These are phyloP conservation scores for Solanum piurae DNA, from an alignment of 257 asterid genomes.

Conservation along the genomic window DNA sequence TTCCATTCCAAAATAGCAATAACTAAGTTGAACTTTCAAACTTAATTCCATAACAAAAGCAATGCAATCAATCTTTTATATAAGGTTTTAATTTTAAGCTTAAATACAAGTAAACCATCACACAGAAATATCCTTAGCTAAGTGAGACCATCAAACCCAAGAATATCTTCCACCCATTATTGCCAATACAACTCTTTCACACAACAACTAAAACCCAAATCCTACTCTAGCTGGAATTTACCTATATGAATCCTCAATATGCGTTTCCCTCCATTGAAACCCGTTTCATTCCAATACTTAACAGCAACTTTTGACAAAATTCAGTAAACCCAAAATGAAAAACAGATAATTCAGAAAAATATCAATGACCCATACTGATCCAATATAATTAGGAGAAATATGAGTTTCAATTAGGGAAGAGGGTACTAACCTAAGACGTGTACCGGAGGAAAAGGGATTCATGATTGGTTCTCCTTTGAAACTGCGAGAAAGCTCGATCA, in stretches of 20 bases:
- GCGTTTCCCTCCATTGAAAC: not conserved
- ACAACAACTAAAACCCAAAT: not conserved
- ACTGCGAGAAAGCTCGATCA: constrained; percentile 50
- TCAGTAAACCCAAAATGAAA: not conserved
- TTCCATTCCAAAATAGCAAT: not conserved
- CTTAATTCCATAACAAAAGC: not conserved
- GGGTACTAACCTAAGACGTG: constrained; percentile 61
- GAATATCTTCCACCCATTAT: not conserved
- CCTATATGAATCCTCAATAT: not conserved
- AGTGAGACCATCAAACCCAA: not conserved
- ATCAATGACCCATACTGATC: not conserved
- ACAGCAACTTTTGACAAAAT: not conserved
- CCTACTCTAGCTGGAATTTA: not conserved
- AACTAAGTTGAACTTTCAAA: not conserved
- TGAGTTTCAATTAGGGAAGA: not conserved
- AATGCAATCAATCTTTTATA: not conserved
- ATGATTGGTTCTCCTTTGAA: constrained; percentile 44
- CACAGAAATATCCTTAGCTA: not conserved
- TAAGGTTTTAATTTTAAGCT: not conserved
- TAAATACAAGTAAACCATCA: not conserved
- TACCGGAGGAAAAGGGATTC: constrained; percentile 88
- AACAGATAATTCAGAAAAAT: not conserved
- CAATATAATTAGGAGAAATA: not conserved
- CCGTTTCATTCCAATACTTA: not conserved
- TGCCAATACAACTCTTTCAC: not conserved